A percentile compares a stretch with the other conserved stretches of the same genome.
Conservation (phyloP, 768 basidiomycete species). For the Macrolepiota fuliginosa region DNA sequence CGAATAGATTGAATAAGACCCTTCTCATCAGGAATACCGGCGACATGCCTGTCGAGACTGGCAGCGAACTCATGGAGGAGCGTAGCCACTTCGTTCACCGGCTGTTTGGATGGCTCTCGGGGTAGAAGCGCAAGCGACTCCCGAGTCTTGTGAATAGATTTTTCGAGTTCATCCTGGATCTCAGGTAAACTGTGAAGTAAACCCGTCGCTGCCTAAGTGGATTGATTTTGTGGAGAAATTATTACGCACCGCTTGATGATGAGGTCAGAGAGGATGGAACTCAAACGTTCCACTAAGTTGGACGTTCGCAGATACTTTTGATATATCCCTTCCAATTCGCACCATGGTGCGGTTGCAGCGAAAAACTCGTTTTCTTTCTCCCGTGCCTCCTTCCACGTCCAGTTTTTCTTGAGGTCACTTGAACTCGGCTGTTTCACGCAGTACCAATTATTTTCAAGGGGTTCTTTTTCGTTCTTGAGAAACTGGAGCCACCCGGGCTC, state of each 20-base stretch:
- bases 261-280: constrained; percentile 57
- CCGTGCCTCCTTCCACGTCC: constrained; percentile 66
- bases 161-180: constrained; percentile 57
- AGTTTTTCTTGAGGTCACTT: constrained; percentile 44
- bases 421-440: constrained; percentile 57
- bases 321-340: constrained; percentile 45
- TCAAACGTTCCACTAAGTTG: constrained; percentile 56
- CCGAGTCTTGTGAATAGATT: constrained; percentile 38
- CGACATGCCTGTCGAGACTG: constrained; percentile 42
- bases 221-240: constrained; percentile 36
- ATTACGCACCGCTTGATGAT: constrained; percentile 53
- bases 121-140: constrained; percentile 34
- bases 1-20: constrained; percentile 59
- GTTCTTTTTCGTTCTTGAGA: constrained; percentile 51
- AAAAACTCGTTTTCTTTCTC: constrained; percentile 59
- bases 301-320: constrained; percentile 49
- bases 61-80: constrained; percentile 45
- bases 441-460: constrained; percentile 56
- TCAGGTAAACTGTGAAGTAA: constrained; percentile 52
- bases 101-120: constrained; percentile 50
- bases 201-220: constrained; percentile 53
- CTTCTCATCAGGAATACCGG: constrained; percentile 49
- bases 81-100: constrained; percentile 52
- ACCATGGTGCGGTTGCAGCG: constrained; percentile 49
- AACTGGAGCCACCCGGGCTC: constrained; percentile 55